Percentiles rank a stretch among this genome's conserved stretches.
Conservation (phyloP, 306 rosid species). For the Castanea mollissima region DNA sequence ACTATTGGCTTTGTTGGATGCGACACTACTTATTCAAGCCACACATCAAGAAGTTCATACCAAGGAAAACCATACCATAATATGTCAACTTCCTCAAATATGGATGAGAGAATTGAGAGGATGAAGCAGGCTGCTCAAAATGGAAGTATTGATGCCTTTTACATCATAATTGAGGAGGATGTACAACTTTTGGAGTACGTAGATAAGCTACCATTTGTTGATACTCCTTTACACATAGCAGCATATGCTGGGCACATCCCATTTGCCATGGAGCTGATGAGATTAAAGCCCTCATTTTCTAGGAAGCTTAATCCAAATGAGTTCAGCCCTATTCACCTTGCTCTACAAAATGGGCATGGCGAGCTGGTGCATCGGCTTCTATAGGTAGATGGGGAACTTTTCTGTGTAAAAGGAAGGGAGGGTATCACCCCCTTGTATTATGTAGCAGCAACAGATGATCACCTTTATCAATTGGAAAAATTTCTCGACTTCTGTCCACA, state of each 20-base stretch:
- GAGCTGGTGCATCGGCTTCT: neutral
- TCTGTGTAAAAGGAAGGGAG: neutral
- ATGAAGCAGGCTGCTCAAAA: slow-evolving; percentile 3
- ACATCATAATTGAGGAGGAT: slow-evolving; percentile 27
- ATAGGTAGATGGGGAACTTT: neutral
- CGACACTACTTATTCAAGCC: no score
- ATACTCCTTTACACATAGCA: slow-evolving; percentile 43
- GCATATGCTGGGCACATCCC: slow-evolving; percentile 24
- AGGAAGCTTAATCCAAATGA: slow-evolving; percentile 3
- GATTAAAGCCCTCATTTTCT: neutral
- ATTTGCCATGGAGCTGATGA: slow-evolving; percentile 39
- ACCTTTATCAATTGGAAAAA: slow-evolving; percentile 15
- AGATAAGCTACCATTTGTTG: slow-evolving; percentile 21
- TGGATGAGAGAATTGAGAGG: no score
- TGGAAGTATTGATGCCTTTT: slow-evolving; percentile 30
- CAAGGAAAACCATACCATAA: no score
- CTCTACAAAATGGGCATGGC: neutral
- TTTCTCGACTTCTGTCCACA: slow-evolving; percentile 34
- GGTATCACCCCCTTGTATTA: neutral
- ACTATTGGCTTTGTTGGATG: no score
- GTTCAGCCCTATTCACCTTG: slow-evolving; percentile 10
- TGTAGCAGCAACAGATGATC: slow-evolving; percentile 17
- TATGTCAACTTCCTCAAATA: no score
- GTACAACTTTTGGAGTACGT: slow-evolving; percentile 16
- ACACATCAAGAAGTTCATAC: no score